Percentiles rank a stretch among this genome's conserved stretches.
phyloP scores from a whole-genome alignment of 306 rosid species.

The Elaeagnus macrophylla region DNA sequence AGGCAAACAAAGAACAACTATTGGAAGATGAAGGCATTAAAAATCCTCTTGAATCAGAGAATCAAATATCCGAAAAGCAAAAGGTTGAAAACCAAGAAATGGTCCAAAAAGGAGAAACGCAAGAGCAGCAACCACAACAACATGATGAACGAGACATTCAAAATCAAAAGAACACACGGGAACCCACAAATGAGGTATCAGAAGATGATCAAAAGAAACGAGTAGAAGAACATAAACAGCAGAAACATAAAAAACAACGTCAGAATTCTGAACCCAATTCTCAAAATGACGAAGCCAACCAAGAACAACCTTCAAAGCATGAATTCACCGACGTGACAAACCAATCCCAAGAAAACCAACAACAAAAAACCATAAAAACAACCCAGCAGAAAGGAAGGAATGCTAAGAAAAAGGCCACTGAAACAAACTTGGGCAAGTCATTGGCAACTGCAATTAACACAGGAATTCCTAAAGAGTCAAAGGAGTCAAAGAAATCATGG shows the following conservation, averaged over 20 bases:
- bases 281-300: conserved; percentile 2
- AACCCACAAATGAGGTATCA: conserved; percentile 14
- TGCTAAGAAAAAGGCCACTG: conserved; percentile 11
- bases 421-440: conserved; percentile 21
- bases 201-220: not conserved
- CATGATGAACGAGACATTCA: not conserved
- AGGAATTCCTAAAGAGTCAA: conserved; percentile 40
- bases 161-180: conserved; percentile 1
- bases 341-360: conserved; percentile 7
- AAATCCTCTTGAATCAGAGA: conserved; percentile 23
- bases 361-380: conserved; percentile 5
- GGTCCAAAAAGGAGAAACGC: not conserved
- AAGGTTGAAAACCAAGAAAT: conserved; percentile 6
- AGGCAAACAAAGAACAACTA: conserved; percentile 2
- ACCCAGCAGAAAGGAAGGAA: conserved; percentile 9
- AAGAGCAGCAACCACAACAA: conserved; percentile 5
- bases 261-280: conserved; percentile 21
- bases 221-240: not conserved
- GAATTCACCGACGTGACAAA: conserved; percentile 10
- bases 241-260: conserved; percentile 29
- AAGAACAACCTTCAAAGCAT: conserved; percentile 1
- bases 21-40: conserved; percentile 23
- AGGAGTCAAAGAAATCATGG: conserved; percentile 57
- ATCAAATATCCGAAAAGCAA: conserved; percentile 9
- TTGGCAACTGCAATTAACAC: conserved; percentile 21